phyloP scores from a whole-genome alignment of 768 basidiomycete genomes.

The Agaricus blazei region DNA sequence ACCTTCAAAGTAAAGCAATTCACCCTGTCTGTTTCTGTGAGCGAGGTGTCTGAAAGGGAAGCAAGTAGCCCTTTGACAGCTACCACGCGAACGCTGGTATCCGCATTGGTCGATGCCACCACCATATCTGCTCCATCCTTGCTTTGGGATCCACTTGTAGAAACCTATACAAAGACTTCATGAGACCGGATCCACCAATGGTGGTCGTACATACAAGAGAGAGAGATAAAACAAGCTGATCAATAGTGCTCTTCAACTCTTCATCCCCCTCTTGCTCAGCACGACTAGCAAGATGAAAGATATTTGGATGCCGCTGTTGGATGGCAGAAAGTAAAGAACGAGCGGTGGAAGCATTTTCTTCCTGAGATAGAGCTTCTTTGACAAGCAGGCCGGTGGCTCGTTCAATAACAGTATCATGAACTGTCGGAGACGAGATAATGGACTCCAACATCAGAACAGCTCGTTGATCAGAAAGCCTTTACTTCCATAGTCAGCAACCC shows the following conservation, averaged over 20 bases:
- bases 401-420: slow-evolving; percentile 28
- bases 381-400: slow-evolving; percentile 25
- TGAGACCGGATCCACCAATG: neutral
- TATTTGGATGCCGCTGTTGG: slow-evolving; percentile 58
- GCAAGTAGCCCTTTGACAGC: slow-evolving; percentile 56
- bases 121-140: slow-evolving; percentile 32
- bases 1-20: slow-evolving; percentile 11
- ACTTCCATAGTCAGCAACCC: neutral
- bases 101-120: slow-evolving; percentile 57
- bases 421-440: slow-evolving; percentile 28
- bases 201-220: slow-evolving; percentile 41
- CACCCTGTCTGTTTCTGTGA: slow-evolving; percentile 40
- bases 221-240: slow-evolving; percentile 54
- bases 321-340: slow-evolving; percentile 48
- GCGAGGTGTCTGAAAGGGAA: slow-evolving; percentile 22
- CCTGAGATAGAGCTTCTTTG: slow-evolving; percentile 18
- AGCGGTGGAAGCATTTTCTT: slow-evolving; percentile 17
- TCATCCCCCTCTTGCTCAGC: slow-evolving; percentile 29
- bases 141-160: neutral
- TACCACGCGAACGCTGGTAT: slow-evolving; percentile 49
- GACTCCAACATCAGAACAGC: slow-evolving; percentile 30
- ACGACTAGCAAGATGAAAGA: slow-evolving; percentile 40
- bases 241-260: slow-evolving; percentile 36
- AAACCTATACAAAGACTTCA: neutral
- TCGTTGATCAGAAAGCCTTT: slow-evolving; percentile 28